These are phyloP conservation scores for Primulina huaijiensis DNA, from an alignment of 257 asterid species.

Conservation along the genomic window DNA sequence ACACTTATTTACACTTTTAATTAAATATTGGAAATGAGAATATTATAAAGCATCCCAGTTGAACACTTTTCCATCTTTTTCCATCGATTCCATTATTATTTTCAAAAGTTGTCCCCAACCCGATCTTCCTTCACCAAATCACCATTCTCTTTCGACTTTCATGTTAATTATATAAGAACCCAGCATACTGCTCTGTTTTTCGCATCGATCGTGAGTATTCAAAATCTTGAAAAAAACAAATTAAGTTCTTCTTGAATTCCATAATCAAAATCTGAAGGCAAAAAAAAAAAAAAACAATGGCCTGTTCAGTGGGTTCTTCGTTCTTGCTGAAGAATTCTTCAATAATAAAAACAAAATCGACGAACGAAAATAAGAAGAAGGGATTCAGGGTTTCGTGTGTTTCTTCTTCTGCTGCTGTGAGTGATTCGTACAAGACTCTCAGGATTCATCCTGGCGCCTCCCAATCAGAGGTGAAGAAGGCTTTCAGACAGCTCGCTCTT, in stretches of 20 bases:
- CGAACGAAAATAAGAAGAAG: constrained; percentile 2
- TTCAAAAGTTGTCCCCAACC: no score
- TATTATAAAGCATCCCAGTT: no score
- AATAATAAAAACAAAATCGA: constrained; percentile 21
- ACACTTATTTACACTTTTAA: no score
- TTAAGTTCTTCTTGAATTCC: no score
- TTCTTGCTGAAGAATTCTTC: constrained; percentile 32
- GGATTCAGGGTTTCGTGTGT: constrained; percentile 49
- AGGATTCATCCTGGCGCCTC: constrained; percentile 68
- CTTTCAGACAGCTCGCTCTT: constrained; percentile 85
- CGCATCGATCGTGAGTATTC: no score
- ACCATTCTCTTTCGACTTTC: not conserved
- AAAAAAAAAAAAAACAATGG: not conserved
- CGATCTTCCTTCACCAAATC: no score
- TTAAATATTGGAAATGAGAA: no score
- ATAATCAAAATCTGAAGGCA: no score
- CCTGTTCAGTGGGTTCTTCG: constrained; percentile 31
- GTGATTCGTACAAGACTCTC: constrained; percentile 76
- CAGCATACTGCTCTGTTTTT: not conserved
- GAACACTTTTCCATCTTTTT: no score
- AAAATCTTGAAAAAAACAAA: no score
- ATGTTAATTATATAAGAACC: no score
- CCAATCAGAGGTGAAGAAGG: constrained; percentile 83
- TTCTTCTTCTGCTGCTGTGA: constrained; percentile 37
- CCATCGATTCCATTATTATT: no score